Base-by-base conservation (phyloP, 352 stramenopile genomes). In the Pythium insidiosum region DNA sequence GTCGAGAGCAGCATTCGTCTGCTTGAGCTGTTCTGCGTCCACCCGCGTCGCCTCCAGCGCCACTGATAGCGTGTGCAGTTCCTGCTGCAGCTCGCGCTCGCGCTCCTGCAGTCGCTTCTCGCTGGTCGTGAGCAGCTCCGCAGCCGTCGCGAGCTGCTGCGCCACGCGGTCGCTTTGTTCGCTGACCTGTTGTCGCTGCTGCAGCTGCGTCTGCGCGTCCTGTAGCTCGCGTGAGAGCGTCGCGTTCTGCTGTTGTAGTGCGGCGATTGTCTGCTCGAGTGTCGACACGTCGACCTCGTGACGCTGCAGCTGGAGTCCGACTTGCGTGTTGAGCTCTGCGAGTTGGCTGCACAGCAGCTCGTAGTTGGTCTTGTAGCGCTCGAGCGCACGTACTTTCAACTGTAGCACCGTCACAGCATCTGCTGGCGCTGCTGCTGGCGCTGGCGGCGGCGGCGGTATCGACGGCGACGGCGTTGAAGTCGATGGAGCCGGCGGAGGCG, bases 301-400 rank as follows among this genome's bases (percentile, higher is more conserved):
- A 18, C 73, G 68, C 43, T 86, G 64, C 28, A 88, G 50, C 31
- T 86, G 73, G 15, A 84, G 53, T 0, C 68, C 71, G 35, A 88
- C 68, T 54, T 88, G 76, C 2, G 63, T 60, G 45, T 86, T 88
- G 20, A 88, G 63, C 42, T 84, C 73, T 9, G 60, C 58, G 30
- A 88, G 30, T 38, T 88, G 73, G 6, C 68, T 66, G 43, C 76
- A 88, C 26, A 87, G 55, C 34, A 85, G 47, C 47, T 88, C 71
- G 53, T 88, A 88, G 66, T 84, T 88, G 55, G 41, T 33, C 37
- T 85, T 88, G 59, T 88, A 88, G 49, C 82, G 82, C 28, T 70
- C 58, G 36, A 88, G 58, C 15, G 66, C 53, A 1, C 58, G 62
- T 42, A 83, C 58, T 28, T 80, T 62, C 29, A 83, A 55, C 26